A percentile compares a stretch with the other conserved stretches of the same genome.
These are phyloP conservation scores for Tothia fuscella DNA, from an alignment of 2,329 filamentous ascomycete genomes.

Conservation along the genomic window DNA sequence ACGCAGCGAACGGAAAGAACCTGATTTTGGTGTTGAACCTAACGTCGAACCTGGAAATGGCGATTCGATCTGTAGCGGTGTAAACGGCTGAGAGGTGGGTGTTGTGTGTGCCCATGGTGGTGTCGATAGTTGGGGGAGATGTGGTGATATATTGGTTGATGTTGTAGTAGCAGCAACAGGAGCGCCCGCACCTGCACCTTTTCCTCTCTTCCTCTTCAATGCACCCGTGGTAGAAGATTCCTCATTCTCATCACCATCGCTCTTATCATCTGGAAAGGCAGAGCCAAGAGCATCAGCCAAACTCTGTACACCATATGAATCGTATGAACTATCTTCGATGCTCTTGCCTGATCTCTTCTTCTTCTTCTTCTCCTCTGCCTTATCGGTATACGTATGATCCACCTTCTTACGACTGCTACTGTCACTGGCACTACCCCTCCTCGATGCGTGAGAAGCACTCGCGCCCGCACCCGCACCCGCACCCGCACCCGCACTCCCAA, in stretches of 20 bases:
- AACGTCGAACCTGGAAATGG: conserved; percentile 37
- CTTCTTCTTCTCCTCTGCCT: conserved; percentile 14
- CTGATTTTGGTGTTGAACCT: conserved; percentile 48
- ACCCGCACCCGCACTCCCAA: background rate
- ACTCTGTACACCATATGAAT: conserved; percentile 46
- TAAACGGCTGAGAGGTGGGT: conserved; percentile 28
- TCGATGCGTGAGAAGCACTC: background rate
- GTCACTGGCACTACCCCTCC: background rate
- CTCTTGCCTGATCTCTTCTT: conserved; percentile 1
- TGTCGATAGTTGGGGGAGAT: background rate
- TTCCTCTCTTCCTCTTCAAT: conserved; percentile 22
- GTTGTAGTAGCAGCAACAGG: conserved; percentile 18
- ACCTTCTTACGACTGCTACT: conserved; percentile 39
- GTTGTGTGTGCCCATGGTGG: conserved; percentile 2
- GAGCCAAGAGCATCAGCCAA: conserved; percentile 40
- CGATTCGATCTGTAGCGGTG: conserved; percentile 33
- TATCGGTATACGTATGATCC: conserved; percentile 28
- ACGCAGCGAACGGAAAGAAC: conserved; percentile 45
- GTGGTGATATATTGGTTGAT: background rate
- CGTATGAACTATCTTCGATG: conserved; percentile 23
- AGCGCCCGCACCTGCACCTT: conserved; percentile 15
- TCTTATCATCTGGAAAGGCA: conserved; percentile 24
- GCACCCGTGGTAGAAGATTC: conserved; percentile 15
- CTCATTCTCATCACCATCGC: conserved; percentile 17
- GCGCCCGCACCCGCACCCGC: background rate